Percentiles rank a stretch among this genome's conserved stretches.
These are phyloP conservation scores for Furculomyces boomerangus DNA, from an alignment of 371 early-diverging fungal genomes.

Conservation along the genomic window DNA sequence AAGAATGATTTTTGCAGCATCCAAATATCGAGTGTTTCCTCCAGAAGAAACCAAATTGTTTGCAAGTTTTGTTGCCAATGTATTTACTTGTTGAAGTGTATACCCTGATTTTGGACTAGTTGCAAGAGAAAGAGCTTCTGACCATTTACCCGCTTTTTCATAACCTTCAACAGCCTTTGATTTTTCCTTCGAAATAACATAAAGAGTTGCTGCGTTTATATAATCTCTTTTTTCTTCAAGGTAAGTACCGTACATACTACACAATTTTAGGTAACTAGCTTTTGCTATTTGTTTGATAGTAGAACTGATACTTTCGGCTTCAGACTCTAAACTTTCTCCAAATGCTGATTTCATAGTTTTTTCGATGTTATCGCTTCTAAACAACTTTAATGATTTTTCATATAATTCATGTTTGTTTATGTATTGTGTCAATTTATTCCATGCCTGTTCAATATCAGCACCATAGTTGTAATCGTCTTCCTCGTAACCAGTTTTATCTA, in stretches of 20 bases:
- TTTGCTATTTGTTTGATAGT: background rate
- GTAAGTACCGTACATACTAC: constrained; percentile 44
- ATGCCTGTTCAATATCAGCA: constrained; percentile 20
- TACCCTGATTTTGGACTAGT: constrained; percentile 1
- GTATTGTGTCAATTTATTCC: constrained; percentile 45
- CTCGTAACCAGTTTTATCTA: background rate
- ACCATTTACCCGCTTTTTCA: constrained; percentile 42
- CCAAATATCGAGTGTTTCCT: constrained; percentile 4
- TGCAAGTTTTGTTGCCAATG: constrained; percentile 7
- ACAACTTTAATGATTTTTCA: constrained; percentile 36
- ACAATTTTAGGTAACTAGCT: constrained; percentile 23
- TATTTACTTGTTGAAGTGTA: constrained; percentile 7
- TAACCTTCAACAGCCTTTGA: constrained; percentile 50
- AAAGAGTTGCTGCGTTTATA: constrained; percentile 54
- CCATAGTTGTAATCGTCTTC: background rate
- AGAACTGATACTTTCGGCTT: background rate
- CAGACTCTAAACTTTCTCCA: background rate
- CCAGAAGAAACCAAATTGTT: background rate
- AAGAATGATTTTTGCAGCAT: constrained; percentile 18
- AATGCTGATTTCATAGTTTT: background rate
- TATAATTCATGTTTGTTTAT: constrained; percentile 44
- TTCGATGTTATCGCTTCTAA: constrained; percentile 11
- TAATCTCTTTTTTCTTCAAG: constrained; percentile 31
- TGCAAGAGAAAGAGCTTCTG: constrained; percentile 45
- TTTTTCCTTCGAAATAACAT: constrained; percentile 37